Evolutionary conservation across 139 green algal genomes (phyloP).

Genomic region (Tetradesmus obliquus): DNA sequence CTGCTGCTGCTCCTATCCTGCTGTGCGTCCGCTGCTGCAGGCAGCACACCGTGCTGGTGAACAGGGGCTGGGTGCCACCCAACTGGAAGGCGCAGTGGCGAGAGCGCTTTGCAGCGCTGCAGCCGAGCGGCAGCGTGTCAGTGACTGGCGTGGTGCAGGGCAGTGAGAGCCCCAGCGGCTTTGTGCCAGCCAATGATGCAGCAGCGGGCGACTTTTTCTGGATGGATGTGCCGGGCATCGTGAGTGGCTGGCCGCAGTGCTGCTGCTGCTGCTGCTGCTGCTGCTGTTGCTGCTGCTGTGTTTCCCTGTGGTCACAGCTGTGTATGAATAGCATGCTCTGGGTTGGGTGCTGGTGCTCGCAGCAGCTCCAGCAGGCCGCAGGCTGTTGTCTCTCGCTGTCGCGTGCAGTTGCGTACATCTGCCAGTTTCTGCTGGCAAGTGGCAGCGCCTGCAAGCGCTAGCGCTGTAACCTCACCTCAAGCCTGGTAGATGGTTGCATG

Average conservation of each 20-base stretch:
- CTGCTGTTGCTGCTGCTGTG: not conserved
- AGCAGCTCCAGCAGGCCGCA: not conserved
- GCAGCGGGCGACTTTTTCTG: conserved; percentile 38
- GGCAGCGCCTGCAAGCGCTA: too few species aligned
- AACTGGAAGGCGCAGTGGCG: conserved; percentile 42
- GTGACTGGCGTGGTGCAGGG: conserved; percentile 47
- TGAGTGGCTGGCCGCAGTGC: conserved; percentile 11
- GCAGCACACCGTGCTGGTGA: conserved; percentile 48
- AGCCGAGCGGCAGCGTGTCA: conserved; percentile 11
- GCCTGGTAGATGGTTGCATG: too few species aligned
- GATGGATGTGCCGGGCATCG: conserved; percentile 44
- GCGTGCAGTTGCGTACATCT: too few species aligned
- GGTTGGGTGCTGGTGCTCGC: too few species aligned
- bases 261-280: not conserved
- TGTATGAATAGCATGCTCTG: too few species aligned
- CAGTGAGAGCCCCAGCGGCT: conserved; percentile 39
- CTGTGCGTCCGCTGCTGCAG: not conserved
- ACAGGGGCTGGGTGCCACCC: conserved; percentile 50
- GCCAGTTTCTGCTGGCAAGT: too few species aligned
- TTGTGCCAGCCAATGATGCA: conserved; percentile 42
- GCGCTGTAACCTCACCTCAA: too few species aligned
- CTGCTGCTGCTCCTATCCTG: not conserved
- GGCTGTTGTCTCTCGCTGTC: not conserved
- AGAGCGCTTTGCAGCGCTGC: conserved; percentile 2
- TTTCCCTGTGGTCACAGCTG: not conserved